Percentiles rank a stretch among this genome's conserved stretches.
phyloP scores from a whole-genome alignment of 139 green algal species.

The Micractinium sp. region DNA sequence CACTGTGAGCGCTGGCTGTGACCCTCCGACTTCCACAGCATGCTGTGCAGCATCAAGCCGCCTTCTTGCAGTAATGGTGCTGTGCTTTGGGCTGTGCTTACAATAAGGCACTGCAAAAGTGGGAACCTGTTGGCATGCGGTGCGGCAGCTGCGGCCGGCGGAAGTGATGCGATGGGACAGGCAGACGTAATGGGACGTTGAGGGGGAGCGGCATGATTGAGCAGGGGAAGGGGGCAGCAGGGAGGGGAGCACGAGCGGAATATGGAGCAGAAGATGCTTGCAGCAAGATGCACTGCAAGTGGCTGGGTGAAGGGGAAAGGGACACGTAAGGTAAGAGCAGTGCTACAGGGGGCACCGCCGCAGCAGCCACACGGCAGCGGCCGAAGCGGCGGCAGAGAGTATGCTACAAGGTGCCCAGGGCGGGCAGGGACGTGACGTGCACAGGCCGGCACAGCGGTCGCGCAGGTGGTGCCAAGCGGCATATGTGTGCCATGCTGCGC shows the following conservation, averaged over 20 bases:
- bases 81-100: neutral
- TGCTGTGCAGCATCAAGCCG: neutral
- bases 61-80: neutral
- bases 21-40: neutral
- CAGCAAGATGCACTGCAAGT: neutral
- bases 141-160: neutral
- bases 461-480: too few species aligned
- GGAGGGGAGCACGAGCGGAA: neutral
- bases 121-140: neutral
- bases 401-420: neutral
- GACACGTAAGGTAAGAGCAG: neutral
- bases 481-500: too few species aligned
- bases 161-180: neutral
- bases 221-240: neutral
- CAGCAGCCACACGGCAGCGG: too few species aligned
- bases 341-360: conserved; percentile 2
- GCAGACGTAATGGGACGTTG: neutral
- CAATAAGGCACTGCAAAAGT: neutral
- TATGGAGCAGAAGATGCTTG: neutral
- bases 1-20: neutral
- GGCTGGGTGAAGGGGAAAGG: neutral
- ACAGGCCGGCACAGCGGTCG: neutral
- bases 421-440: neutral
- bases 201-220: neutral
- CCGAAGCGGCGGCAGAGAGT: neutral